Evolutionary conservation across 129 eudicot species (phyloP).

Genomic region (Dittrichia graveolens): DNA sequence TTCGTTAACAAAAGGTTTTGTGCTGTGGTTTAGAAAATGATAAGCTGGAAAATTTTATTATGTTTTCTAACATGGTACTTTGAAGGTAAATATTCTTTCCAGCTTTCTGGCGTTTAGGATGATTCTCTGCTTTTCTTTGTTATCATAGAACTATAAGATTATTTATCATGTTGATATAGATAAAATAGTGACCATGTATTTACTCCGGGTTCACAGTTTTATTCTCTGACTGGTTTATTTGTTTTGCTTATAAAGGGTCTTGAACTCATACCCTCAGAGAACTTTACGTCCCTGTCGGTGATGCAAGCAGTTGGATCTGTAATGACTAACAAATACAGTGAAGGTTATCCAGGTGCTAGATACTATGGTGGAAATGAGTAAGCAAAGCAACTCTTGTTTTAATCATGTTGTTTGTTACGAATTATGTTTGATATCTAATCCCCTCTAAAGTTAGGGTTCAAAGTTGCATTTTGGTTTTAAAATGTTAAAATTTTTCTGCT

Average conservation of each 20-base stretch:
- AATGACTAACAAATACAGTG: constrained; percentile 99
- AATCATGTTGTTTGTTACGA: background rate
- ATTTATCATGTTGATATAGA: background rate
- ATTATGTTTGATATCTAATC: constrained; percentile 13
- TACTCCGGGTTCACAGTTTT: background rate
- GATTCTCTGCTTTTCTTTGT: background rate
- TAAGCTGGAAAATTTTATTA: too few species aligned
- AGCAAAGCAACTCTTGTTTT: constrained; percentile 27
- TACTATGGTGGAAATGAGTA: constrained; percentile 99
- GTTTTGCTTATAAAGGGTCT: constrained; percentile 60
- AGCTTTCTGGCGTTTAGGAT: background rate
- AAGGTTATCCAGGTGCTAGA: constrained; percentile 99
- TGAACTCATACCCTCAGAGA: constrained; percentile 96
- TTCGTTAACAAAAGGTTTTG: too few species aligned
- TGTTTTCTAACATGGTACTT: background rate
- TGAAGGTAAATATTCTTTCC: background rate
- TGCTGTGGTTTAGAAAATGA: background rate
- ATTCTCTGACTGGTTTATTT: constrained; percentile 8
- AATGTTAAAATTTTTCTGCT: background rate
- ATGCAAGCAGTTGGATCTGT: constrained; percentile 99
- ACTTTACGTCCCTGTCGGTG: constrained; percentile 93
- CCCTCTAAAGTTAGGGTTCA: background rate
- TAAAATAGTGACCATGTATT: background rate
- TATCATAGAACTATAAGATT: background rate
- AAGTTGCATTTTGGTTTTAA: constrained; percentile 14